Percentiles rank a stretch among this genome's conserved stretches.
phyloP scores from a whole-genome alignment of 208 protist genomes.

The Leishmania braziliensis region DNA sequence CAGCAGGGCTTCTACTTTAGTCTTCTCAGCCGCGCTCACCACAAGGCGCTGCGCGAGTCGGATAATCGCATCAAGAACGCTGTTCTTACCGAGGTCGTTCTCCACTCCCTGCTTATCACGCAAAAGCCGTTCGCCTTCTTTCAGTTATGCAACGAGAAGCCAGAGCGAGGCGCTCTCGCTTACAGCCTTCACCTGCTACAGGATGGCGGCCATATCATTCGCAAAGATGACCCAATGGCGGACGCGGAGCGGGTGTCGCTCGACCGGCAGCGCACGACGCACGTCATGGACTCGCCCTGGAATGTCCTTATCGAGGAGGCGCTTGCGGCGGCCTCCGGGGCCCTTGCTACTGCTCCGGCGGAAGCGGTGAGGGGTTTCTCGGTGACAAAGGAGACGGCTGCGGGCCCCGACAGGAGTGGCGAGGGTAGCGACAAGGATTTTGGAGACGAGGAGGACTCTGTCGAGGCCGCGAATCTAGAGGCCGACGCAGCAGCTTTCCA shows the following conservation, averaged over 20 bases:
- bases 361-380: not conserved
- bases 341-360: not conserved
- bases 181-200: slow-evolving; percentile 63
- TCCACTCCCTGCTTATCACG: slow-evolving; percentile 80
- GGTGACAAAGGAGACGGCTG: not conserved
- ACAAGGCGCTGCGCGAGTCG: slow-evolving; percentile 29
- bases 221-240: slow-evolving; percentile 34
- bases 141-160: slow-evolving; percentile 66
- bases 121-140: slow-evolving; percentile 65
- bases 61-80: slow-evolving; percentile 66
- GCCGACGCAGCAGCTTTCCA: slow-evolving; percentile 26
- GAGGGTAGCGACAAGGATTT: not conserved
- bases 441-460: slow-evolving; percentile 18
- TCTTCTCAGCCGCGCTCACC: slow-evolving; percentile 54
- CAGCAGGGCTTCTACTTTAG: slow-evolving; percentile 91
- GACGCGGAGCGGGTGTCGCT: slow-evolving; percentile 43
- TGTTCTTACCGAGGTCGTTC: slow-evolving; percentile 71
- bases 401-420: not conserved
- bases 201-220: slow-evolving; percentile 71
- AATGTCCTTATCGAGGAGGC: slow-evolving; percentile 44
- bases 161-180: slow-evolving; percentile 52
- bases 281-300: slow-evolving; percentile 46
- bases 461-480: slow-evolving; percentile 1
- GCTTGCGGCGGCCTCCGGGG: not conserved
- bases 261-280: slow-evolving; percentile 19